Base-by-base conservation (phyloP, 179 eudicot species). In the Silene noctiflora region DNA sequence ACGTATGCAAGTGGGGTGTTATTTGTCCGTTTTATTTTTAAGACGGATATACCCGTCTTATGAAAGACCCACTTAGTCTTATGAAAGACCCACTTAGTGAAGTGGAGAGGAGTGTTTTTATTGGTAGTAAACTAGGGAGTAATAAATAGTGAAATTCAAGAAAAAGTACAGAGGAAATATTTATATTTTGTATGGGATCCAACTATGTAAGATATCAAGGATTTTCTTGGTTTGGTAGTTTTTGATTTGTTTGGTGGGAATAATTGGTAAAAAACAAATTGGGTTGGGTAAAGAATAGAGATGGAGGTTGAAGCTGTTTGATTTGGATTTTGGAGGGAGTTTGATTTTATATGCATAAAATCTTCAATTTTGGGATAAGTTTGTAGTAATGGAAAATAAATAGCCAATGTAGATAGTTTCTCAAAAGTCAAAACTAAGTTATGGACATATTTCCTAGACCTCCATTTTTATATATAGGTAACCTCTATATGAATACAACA, bases 221-320 rank as follows among this genome's bases (percentile, higher is more conserved):
- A 69, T 69, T 68, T 81, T 81, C 63, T 73, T 17, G 67, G 67
- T 77, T 81, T 81, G 81, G 81, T 81, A 73, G 31, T 73, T 67
- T 44, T 35, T 55, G 75, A 73, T 24, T 70, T 69, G 81, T 74
- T 81, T 69, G 84, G 78, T 78, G 76, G 39, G 84, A 77, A 73
- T 53, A 51, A 31, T n/a, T 68, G 78, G 72, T 67, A 31, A 68
- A 69, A 73, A 67, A 76, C 21, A 73, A 77, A 22, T 11, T 59
- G 4, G 7, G 60, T 77, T 69, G 84, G 78, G 55, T 39, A 73
- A 80, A 59, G 29, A 14, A 56, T 61, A 22, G 22, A 44, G 51
- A 44, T 44, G 3, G 29, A 21, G 10, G 33, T 72, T 72, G 48
- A n/a, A 35, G n/a, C 22, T 14, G 48, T 14, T 16, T 66, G 17